phyloP scores from a whole-genome alignment of 352 stramenopile species.

The Pythium pectinolyticum region DNA sequence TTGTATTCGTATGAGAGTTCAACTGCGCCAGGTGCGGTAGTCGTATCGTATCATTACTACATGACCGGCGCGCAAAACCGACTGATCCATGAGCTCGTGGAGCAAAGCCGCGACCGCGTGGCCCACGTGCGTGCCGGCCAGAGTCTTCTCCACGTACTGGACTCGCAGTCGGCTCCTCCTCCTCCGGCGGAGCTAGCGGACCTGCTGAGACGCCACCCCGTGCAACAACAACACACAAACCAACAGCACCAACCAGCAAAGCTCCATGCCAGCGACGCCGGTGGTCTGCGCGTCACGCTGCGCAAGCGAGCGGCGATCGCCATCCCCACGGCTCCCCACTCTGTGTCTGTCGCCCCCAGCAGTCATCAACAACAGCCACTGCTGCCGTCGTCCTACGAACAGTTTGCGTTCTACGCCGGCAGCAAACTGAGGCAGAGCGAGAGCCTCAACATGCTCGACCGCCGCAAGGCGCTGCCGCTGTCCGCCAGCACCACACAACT shows the following conservation, averaged over 20 bases:
- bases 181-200: background rate
- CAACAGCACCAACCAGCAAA: background rate
- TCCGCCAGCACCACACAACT: slow-evolving; percentile 30
- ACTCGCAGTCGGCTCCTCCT: slow-evolving; percentile 14
- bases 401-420: slow-evolving; percentile 50
- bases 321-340: too few species aligned
- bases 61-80: slow-evolving; percentile 37
- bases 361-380: background rate
- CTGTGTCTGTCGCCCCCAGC: background rate
- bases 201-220: background rate
- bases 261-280: slow-evolving; percentile 4
- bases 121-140: slow-evolving; percentile 54
- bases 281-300: slow-evolving; percentile 15
- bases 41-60: too few species aligned
- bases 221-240: too few species aligned
- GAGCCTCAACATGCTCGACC: slow-evolving; percentile 40
- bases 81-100: slow-evolving; percentile 59
- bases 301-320: slow-evolving; percentile 28
- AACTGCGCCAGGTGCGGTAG: too few species aligned
- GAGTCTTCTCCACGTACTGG: slow-evolving; percentile 42
- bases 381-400: slow-evolving; percentile 18
- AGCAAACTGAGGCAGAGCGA: slow-evolving; percentile 42
- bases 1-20: too few species aligned
- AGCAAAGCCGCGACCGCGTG: slow-evolving; percentile 57
- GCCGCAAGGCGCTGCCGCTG: slow-evolving; percentile 38